These are phyloP conservation scores for Excoecaria cochinchinensis DNA, from an alignment of 345 rosid species.

Conservation along the genomic window DNA sequence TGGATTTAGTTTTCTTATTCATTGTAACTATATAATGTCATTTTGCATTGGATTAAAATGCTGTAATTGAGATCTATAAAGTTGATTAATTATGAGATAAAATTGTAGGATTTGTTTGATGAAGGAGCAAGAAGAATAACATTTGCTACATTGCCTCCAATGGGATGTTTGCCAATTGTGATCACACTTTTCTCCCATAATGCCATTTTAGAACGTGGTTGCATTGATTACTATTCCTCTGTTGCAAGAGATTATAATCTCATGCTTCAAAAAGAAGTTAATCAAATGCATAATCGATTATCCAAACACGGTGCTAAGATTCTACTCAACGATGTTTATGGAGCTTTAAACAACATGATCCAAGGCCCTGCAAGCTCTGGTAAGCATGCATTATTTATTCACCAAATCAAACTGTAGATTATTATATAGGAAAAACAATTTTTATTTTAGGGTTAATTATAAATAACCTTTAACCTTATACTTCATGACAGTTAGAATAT, in stretches of 20 bases:
- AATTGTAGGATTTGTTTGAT: conserved; percentile 45
- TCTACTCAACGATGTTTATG: conserved; percentile 38
- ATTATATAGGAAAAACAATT: no score
- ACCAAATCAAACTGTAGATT: no score
- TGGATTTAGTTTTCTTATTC: no score
- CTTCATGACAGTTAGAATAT: no score
- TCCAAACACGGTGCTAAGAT: conserved; percentile 42
- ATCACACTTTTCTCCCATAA: conserved; percentile 53
- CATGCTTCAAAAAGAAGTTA: conserved; percentile 50
- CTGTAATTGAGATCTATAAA: no score
- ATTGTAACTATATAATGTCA: no score
- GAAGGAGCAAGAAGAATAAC: conserved; percentile 60
- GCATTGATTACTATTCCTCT: conserved; percentile 46
- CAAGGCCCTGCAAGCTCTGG: conserved; percentile 41
- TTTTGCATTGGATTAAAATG: no score
- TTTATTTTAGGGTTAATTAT: no score
- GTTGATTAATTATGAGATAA: no score
- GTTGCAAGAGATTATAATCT: conserved; percentile 50
- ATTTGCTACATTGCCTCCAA: conserved; percentile 56
- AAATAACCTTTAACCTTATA: no score
- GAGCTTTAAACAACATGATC: conserved; percentile 38
- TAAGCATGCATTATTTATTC: not conserved
- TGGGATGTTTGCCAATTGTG: conserved; percentile 77
- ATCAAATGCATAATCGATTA: conserved; percentile 28
- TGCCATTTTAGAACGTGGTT: conserved; percentile 41